Evolutionary conservation across 208 protist genomes (phyloP).

Genomic region (Wallacemonas collosoma): DNA sequence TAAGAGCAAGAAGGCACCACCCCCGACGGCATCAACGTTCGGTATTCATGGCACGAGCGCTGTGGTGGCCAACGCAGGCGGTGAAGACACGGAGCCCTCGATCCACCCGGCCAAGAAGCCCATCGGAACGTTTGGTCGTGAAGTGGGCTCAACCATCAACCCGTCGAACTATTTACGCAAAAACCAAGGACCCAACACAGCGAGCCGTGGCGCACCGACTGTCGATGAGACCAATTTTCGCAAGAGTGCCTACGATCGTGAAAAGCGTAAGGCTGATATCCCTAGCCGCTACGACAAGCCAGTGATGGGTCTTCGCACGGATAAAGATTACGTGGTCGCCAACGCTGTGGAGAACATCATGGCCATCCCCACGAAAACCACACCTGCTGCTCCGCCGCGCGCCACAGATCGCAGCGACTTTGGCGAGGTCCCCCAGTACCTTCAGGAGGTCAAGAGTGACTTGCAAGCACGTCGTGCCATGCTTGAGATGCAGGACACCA

Average conservation of each 20-base stretch:
- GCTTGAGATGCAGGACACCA: constrained; percentile 40
- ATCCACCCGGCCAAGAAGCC: constrained; percentile 84
- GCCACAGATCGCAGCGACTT: constrained; percentile 79
- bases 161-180: constrained; percentile 79
- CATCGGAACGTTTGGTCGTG: constrained; percentile 77
- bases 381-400: constrained; percentile 43
- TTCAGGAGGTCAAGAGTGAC: constrained; percentile 90
- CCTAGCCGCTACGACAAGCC: constrained; percentile 84
- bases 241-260: constrained; percentile 60
- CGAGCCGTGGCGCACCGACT: constrained; percentile 76
- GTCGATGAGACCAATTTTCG: constrained; percentile 72
- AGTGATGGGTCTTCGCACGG: constrained; percentile 91
- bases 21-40: constrained; percentile 87
- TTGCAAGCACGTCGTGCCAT: constrained; percentile 68
- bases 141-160: constrained; percentile 56
- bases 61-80: constrained; percentile 78
- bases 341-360: constrained; percentile 95
- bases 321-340: constrained; percentile 95
- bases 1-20: constrained; percentile 44
- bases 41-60: constrained; percentile 88
- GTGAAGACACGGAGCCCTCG: constrained; percentile 74
- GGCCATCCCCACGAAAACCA: constrained; percentile 77
- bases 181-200: constrained; percentile 70
- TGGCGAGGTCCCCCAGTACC: constrained; percentile 91
- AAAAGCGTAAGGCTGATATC: constrained; percentile 70